phyloP scores from a whole-genome alignment of 140 eudicot species.

The Oenanthe javanica region DNA sequence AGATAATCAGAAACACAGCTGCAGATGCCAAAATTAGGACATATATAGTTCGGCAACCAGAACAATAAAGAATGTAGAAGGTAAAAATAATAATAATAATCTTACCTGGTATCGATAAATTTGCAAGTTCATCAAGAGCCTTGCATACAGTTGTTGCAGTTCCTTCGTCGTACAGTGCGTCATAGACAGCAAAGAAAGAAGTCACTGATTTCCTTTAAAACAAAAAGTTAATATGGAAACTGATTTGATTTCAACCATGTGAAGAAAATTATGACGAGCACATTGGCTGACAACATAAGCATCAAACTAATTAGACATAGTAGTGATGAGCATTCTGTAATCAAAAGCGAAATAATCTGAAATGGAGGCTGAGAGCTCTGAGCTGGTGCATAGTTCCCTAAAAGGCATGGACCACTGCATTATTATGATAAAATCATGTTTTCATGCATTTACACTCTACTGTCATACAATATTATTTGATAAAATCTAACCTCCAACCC shows the following conservation, averaged over 20 bases:
- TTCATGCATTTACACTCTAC: not conserved
- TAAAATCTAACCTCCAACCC: not conserved
- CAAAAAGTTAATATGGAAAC: constrained; percentile 5
- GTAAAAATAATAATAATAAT: constrained; percentile 1
- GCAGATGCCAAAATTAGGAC: not conserved
- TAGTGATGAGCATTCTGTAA: not conserved
- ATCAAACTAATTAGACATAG: not conserved
- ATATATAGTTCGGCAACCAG: not conserved
- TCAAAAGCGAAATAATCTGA: not conserved
- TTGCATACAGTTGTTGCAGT: constrained; percentile 86
- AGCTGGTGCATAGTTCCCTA: not conserved
- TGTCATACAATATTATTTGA: not conserved
- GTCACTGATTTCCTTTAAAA: constrained; percentile 61
- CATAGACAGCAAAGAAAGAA: constrained; percentile 87
- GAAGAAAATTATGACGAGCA: not conserved
- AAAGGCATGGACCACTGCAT: not conserved
- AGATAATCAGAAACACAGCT: not conserved
- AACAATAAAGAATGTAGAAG: not conserved
- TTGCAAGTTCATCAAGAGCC: constrained; percentile 94
- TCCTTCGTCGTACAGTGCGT: constrained; percentile 92
- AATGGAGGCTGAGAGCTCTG: not conserved
- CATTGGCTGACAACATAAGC: not conserved
- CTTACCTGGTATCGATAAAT: constrained; percentile 76
- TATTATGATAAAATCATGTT: not conserved
- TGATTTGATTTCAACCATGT: not conserved